Evolutionary conservation across 2,329 filamentous ascomycete species (phyloP).

Genomic region (Arthrobotrys pseudoclavata): DNA sequence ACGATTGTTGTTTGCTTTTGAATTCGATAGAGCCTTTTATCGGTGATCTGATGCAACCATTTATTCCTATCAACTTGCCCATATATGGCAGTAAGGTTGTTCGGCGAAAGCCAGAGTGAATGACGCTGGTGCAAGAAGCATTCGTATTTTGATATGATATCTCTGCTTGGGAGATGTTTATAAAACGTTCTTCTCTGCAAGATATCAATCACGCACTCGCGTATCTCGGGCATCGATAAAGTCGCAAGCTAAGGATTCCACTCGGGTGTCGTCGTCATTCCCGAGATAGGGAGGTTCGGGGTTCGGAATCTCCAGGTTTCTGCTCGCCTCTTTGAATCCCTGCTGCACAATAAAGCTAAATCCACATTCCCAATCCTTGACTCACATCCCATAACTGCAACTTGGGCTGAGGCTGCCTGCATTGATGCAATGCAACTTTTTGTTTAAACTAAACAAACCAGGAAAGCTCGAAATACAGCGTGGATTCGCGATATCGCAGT

Average conservation of each 20-base stretch:
- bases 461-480: conserved; percentile 20
- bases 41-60: conserved; percentile 14
- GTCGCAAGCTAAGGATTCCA: conserved; percentile 10
- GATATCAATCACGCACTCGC: conserved; percentile 18
- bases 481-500: conserved; percentile 33
- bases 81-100: not conserved
- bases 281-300: conserved; percentile 55
- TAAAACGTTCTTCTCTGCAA: conserved; percentile 10
- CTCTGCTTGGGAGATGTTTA: not conserved
- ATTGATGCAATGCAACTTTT: conserved; percentile 18
- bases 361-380: conserved; percentile 33
- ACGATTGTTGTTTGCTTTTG: conserved; percentile 2
- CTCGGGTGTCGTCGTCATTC: conserved; percentile 33
- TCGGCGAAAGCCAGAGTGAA: conserved; percentile 17
- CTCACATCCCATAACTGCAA: conserved; percentile 30
- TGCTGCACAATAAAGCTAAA: conserved; percentile 31
- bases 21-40: not conserved
- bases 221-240: conserved; percentile 41
- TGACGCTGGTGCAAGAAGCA: not conserved
- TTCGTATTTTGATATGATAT: not conserved
- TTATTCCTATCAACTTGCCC: conserved; percentile 12
- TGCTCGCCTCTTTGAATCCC: conserved; percentile 45
- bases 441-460: not conserved
- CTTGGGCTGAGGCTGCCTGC: conserved; percentile 30
- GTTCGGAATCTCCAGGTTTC: conserved; percentile 48